Base-by-base conservation (phyloP, 176 grass and related monocot genomes). In the Juncus effusus region DNA sequence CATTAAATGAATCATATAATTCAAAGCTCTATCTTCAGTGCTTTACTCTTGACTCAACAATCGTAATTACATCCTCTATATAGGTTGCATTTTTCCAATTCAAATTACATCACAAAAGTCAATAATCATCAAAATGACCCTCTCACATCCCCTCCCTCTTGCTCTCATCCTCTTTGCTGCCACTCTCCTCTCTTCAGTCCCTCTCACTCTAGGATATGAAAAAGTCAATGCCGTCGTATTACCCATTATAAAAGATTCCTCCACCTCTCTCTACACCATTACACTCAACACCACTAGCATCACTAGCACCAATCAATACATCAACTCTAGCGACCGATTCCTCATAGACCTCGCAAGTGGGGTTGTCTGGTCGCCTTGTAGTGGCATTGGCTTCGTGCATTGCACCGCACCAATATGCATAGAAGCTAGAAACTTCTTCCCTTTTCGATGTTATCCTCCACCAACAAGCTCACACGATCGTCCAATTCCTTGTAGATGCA, bases 211-310 rank as follows among this genome's bases (percentile, higher is more conserved):
- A 50, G 56, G 42, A 7, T 40, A 62, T 42, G 10, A 9, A 49
- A 40, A 47, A 47, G 9, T 9, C 28, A 60, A 77, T 42, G 67
- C 74, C 35, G 59, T 83, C 28, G 74, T 83, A 36, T 51, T 54
- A 7, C 74, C 74, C 10, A 74, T 83, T 1, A 77, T 11, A 47
- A 77, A 73, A 14, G 80, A 83, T 14, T 10, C 53, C 52, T 59
- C 51, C 61, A 73, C 80, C 35, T 78, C 74, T 38, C 80, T 83
- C 36, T 84, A 84, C 69, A 78, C 75, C 36, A 38, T 84, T 52
- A 9, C 54, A 14, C 56, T 78, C 38, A 73, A 60, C 38, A 47
- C 44, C 44, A 6, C 44, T 44, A 69, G 19, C 19, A 28, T 28
- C 19, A 28, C 19, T 28, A 28, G 19, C 19, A 28, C 19, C 19